Percentiles rank a stretch among this genome's conserved stretches.
Conservation (phyloP, 495 filamentous ascomycete genomes). For the Achaetomiella virescens region DNA sequence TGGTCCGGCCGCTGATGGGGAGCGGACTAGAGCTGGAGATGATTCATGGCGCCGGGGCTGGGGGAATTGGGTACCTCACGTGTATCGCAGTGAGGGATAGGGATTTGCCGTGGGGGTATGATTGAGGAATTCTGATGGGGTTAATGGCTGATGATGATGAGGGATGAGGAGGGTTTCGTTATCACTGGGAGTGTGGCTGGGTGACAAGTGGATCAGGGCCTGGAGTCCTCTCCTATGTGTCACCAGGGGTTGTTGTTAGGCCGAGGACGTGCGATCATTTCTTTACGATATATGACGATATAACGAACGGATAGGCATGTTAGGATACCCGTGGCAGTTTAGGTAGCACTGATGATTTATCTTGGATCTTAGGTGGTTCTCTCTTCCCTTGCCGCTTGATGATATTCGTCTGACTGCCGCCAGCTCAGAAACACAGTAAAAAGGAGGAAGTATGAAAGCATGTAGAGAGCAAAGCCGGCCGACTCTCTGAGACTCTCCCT, state of each 20-base stretch:
- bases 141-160: slow-evolving; percentile 4
- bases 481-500: no score
- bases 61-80: slow-evolving; percentile 61
- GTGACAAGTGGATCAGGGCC: not conserved
- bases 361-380: not conserved
- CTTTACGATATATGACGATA: slow-evolving; percentile 13
- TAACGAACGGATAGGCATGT: slow-evolving; percentile 9
- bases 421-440: no score
- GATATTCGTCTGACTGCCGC: no score
- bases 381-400: not conserved
- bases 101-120: slow-evolving; percentile 69
- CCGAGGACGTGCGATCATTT: not conserved
- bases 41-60: slow-evolving; percentile 8
- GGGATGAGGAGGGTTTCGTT: not conserved
- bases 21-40: slow-evolving; percentile 73
- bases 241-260: not conserved
- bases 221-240: not conserved
- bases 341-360: not conserved
- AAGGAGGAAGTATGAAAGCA: no score
- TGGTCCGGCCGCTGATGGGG: slow-evolving; percentile 79
- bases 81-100: slow-evolving; percentile 70
- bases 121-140: slow-evolving; percentile 12
- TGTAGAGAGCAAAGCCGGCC: no score
- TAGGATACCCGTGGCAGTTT: slow-evolving; percentile 15
- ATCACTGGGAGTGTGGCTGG: not conserved